A percentile compares a stretch with the other conserved stretches of the same genome.
Evolutionary conservation across 345 rosid species (phyloP).

Genomic region (Melaleuca alternifolia): DNA sequence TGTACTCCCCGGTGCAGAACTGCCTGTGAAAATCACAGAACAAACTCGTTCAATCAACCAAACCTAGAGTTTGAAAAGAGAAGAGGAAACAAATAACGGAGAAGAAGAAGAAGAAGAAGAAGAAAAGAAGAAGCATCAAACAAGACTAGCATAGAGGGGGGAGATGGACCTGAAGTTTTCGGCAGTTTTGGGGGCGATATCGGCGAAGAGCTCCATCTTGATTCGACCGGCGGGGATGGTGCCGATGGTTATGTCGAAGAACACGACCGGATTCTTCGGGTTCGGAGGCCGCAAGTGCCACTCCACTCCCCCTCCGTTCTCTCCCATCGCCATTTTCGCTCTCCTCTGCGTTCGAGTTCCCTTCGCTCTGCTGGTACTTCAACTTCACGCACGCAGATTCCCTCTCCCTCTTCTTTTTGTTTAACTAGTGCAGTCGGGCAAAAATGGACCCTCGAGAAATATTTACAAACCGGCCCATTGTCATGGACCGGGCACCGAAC

Average conservation of each 20-base stretch:
- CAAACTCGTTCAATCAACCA: not conserved
- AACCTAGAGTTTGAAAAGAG: not conserved
- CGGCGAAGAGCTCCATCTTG: conserved; percentile 99
- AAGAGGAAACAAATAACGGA: not conserved
- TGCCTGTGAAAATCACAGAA: conserved; percentile 44
- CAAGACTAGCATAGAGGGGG: not conserved
- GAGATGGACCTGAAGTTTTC: conserved; percentile 75
- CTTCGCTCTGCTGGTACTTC: not conserved
- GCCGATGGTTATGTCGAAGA: conserved; percentile 89
- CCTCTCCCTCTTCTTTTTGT: not conserved
- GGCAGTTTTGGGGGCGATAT: conserved; percentile 80
- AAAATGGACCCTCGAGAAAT: not conserved
- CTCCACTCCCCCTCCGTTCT: conserved; percentile 47
- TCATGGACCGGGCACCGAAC: not conserved
- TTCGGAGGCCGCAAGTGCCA: conserved; percentile 93
- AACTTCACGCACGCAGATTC: not conserved
- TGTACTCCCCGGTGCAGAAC: conserved; percentile 90
- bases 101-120: not conserved
- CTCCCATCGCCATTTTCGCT: not conserved
- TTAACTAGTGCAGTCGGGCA: not conserved
- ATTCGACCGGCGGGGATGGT: conserved; percentile 86
- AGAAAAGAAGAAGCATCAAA: not conserved
- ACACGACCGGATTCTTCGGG: conserved; percentile 94
- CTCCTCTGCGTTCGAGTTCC: not conserved
- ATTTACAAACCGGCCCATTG: not conserved